A percentile compares a stretch with the other conserved stretches of the same genome.
Evolutionary conservation across 75 land plant genomes (phyloP).

Genomic region (Selaginella moellendorffii): DNA sequence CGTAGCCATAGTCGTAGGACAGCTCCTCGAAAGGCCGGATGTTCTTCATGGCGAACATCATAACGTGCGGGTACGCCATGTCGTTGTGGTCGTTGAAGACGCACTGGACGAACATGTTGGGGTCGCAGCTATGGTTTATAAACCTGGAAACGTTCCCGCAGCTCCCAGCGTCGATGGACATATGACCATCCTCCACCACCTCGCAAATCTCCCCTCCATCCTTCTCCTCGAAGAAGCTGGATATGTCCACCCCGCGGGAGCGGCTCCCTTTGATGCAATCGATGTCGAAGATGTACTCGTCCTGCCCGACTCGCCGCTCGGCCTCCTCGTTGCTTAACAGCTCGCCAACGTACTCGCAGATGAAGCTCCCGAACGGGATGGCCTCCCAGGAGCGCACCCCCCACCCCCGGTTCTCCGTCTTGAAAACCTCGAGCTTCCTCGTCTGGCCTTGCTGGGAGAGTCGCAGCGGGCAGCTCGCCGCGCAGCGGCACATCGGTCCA

Average conservation of each 20-base stretch:
- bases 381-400: conserved; percentile 73
- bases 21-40: conserved; percentile 64
- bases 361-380: conserved; percentile 59
- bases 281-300: conserved; percentile 37
- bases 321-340: conserved; percentile 11
- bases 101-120: conserved; percentile 71
- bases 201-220: background rate
- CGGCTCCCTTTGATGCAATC: conserved; percentile 10
- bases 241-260: conserved; percentile 16
- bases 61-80: conserved; percentile 45
- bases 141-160: conserved; percentile 42
- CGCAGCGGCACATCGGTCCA: conserved; percentile 38
- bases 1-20: conserved; percentile 44
- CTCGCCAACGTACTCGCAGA: conserved; percentile 76
- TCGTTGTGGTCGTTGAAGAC: conserved; percentile 55
- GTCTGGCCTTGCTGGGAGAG: conserved; percentile 20
- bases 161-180: conserved; percentile 39
- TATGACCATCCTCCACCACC: conserved; percentile 26
- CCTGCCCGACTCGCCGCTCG: conserved; percentile 18
- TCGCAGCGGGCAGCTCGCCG: conserved; percentile 35
- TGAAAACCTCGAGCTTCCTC: conserved; percentile 43
- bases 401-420: conserved; percentile 70
- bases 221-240: conserved; percentile 20
- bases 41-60: conserved; percentile 73
- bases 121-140: conserved; percentile 48